Base-by-base conservation (phyloP, 352 stramenopile genomes). In the Phytophthora megakarya region DNA sequence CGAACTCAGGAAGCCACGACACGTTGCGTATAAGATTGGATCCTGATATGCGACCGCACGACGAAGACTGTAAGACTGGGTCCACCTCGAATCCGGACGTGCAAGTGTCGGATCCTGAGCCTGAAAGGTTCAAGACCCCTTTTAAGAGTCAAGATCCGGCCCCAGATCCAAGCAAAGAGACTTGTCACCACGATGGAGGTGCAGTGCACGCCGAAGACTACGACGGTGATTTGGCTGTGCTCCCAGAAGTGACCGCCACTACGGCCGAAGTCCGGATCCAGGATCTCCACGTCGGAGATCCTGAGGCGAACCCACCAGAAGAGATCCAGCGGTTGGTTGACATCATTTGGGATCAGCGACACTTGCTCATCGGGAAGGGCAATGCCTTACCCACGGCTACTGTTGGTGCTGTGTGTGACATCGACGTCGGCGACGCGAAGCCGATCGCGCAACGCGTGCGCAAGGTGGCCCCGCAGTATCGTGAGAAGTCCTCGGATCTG, bases 391-490 rank as follows among this genome's bases (percentile, higher is more conserved):
- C 71, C 1, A 61, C 48, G 0, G 21, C 65, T 13, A n/a, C n/a
- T n/a, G n/a, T n/a, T n/a, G n/a, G n/a, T n/a, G n/a, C n/a, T n/a
- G n/a, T n/a, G n/a, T n/a, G n/a, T n/a, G 72, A 80, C 19, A 76
- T 80, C 15, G 74, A 83, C 18, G 61, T 76, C 0, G 59, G 71
- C 0, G 33, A 55, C 1, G 68, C 61, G 0, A 45, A 11, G 3
- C 67, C 67, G 9, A 32, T 32, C 9, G 26, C 26, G 5, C 26
- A 32, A 32, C 26, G 26, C 5, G 26, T 32, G 26, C 26, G 26
- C 5, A 32, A 32, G 26, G 5, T 32, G 5, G 26, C 26, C 5
- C 9, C 26, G 26, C 26, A 9, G 9, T 32, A 10, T 9, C 26
- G 26, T 9, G 26, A 32, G 26, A 32, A 32, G 26, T 32, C 9